Percentiles rank a stretch among this genome's conserved stretches.
phyloP scores from a whole-genome alignment of 1,139 yeast genomes.

The Yamadazyma conglobata region DNA sequence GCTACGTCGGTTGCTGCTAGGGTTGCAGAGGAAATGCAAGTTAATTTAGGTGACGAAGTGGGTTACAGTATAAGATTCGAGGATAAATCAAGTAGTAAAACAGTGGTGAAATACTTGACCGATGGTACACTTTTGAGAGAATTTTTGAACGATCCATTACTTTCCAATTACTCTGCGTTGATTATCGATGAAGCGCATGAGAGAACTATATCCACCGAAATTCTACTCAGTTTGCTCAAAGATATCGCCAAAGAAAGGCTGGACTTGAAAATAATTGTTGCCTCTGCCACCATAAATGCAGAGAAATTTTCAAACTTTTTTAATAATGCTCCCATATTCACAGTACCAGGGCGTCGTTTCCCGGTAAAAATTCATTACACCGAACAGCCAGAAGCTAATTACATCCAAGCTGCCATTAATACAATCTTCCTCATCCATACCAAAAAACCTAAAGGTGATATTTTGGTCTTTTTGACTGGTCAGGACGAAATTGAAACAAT shows the following conservation, averaged over 20 bases:
- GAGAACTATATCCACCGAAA: slow-evolving; percentile 87
- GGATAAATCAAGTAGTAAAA: slow-evolving; percentile 59
- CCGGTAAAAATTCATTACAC: slow-evolving; percentile 90
- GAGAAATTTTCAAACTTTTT: slow-evolving; percentile 78
- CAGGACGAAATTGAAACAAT: slow-evolving; percentile 90
- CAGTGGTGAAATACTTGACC: slow-evolving; percentile 81
- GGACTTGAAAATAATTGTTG: slow-evolving; percentile 71
- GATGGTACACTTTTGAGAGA: slow-evolving; percentile 93
- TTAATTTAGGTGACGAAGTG: slow-evolving; percentile 68
- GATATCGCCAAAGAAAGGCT: slow-evolving; percentile 62
- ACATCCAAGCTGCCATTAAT: slow-evolving; percentile 81
- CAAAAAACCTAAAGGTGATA: slow-evolving; percentile 72
- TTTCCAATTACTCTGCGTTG: slow-evolving; percentile 68
- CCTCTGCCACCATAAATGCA: slow-evolving; percentile 95
- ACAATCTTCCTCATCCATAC: slow-evolving; percentile 79
- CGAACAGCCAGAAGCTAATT: slow-evolving; percentile 84
- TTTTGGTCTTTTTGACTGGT: slow-evolving; percentile 88
- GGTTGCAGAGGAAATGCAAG: slow-evolving; percentile 84
- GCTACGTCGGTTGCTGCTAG: slow-evolving; percentile 91
- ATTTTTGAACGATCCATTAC: slow-evolving; percentile 70
- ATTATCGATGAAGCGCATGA: slow-evolving; percentile 99
- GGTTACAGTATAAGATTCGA: slow-evolving; percentile 91
- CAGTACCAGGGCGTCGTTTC: slow-evolving; percentile 83
- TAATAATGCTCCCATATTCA: slow-evolving; percentile 78
- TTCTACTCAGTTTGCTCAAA: slow-evolving; percentile 77